Conservation (phyloP, 208 protist species). For the Crithidia sp. region DNA sequence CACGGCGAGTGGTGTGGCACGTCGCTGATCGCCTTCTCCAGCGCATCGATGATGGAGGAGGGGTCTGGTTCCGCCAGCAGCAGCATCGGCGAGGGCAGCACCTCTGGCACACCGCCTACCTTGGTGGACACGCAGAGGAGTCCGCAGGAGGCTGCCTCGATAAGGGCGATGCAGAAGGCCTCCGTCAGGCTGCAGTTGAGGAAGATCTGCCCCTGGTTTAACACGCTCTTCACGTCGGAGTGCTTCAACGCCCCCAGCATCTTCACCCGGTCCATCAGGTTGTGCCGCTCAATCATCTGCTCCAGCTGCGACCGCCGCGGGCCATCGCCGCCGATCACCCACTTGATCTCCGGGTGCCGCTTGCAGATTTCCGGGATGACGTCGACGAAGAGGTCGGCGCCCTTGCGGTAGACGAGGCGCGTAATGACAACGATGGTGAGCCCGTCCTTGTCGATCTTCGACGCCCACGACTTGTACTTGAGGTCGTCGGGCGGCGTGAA, state of each 20-base stretch:
- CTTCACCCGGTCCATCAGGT: conserved; percentile 96
- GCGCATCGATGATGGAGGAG: conserved; percentile 62
- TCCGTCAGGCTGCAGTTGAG: conserved; percentile 98
- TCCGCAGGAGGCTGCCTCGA: conserved; percentile 97
- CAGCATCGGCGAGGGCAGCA: conserved; percentile 96
- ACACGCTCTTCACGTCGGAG: conserved; percentile 87
- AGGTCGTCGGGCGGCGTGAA: conserved; percentile 91
- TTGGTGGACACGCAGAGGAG: conserved; percentile 95
- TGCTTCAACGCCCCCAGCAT: conserved; percentile 95
- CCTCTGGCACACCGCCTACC: conserved; percentile 98
- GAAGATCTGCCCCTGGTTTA: conserved; percentile 98
- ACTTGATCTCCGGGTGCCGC: conserved; percentile 92
- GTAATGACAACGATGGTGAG: conserved; percentile 96
- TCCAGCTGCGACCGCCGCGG: conserved; percentile 95
- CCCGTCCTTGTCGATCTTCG: conserved; percentile 81
- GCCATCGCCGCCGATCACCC: conserved; percentile 98
- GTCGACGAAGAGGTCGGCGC: conserved; percentile 95
- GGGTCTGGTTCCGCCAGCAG: conserved; percentile 92
- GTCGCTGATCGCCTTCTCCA: conserved; percentile 76
- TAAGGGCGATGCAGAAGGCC: conserved; percentile 99
- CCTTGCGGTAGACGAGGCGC: conserved; percentile 98
- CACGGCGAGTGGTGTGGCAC: conserved; percentile 83
- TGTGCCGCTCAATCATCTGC: conserved; percentile 97
- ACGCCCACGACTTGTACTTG: conserved; percentile 92
- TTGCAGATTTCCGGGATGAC: conserved; percentile 97